These are phyloP conservation scores for Phoenix dactylifera DNA, from an alignment of 176 grass and related monocot genomes.

Conservation along the genomic window DNA sequence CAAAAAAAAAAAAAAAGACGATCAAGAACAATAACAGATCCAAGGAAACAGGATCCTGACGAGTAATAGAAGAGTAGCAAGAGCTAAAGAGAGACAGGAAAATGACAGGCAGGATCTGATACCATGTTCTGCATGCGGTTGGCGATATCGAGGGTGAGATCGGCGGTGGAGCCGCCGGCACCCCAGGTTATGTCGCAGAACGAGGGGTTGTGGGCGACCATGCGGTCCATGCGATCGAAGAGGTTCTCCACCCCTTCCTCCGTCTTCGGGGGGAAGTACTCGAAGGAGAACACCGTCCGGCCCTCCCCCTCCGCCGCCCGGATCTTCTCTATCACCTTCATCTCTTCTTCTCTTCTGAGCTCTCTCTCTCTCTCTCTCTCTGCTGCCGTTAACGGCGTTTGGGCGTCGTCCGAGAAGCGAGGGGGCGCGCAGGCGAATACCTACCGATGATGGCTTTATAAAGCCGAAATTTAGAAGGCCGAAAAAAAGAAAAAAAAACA, in stretches of 20 bases:
- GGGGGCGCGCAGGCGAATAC: too few species aligned
- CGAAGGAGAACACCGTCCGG: conserved; percentile 78
- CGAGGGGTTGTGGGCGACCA: conserved; percentile 66
- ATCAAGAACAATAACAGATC: too few species aligned
- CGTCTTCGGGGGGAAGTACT: conserved; percentile 84
- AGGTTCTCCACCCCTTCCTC: conserved; percentile 84
- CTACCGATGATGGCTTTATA: too few species aligned
- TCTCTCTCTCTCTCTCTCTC: neutral
- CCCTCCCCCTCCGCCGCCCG: conserved; percentile 34
- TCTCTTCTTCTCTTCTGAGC: conserved; percentile 8
- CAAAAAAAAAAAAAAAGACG: too few species aligned
- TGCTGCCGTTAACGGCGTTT: too few species aligned
- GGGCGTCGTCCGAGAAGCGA: too few species aligned
- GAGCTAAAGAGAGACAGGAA: neutral
- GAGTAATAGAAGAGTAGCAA: neutral
- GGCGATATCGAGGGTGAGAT: conserved; percentile 75
- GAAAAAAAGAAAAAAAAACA: too few species aligned
- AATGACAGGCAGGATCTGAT: neutral
- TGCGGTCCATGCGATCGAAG: conserved; percentile 88
- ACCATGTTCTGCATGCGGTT: conserved; percentile 95
- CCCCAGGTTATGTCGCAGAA: conserved; percentile 99
- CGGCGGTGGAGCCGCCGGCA: conserved; percentile 85
- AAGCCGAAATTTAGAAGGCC: too few species aligned
- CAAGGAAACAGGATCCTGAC: too few species aligned
- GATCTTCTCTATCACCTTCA: conserved; percentile 94